Evolutionary conservation across 768 basidiomycete species (phyloP).

Genomic region (Xerocomellus chrysenteron): DNA sequence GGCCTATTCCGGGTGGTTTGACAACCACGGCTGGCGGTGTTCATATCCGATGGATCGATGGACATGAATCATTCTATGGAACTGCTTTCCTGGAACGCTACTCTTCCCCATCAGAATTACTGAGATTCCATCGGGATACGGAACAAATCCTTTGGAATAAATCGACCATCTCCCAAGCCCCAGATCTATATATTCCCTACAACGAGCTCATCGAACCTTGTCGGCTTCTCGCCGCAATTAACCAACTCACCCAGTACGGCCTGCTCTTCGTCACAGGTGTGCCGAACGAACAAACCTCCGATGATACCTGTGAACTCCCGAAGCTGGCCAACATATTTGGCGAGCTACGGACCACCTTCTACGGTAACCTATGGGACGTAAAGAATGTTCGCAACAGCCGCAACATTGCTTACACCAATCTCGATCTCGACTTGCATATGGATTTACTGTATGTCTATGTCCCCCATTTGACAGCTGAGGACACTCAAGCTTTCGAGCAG

Average conservation of each 20-base stretch:
- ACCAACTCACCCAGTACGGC: conserved; percentile 70
- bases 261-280: conserved; percentile 73
- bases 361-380: conserved; percentile 89
- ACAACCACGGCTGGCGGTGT: conserved; percentile 45
- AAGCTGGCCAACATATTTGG: conserved; percentile 68
- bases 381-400: conserved; percentile 66
- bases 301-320: conserved; percentile 65
- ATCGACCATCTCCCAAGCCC: conserved; percentile 33
- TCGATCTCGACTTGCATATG: conserved; percentile 87
- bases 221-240: conserved; percentile 57
- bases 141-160: conserved; percentile 45
- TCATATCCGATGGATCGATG: conserved; percentile 54
- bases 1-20: conserved; percentile 44
- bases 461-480: not conserved
- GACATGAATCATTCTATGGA: conserved; percentile 57
- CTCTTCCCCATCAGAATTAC: conserved; percentile 36
- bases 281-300: conserved; percentile 56
- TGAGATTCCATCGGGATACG: conserved; percentile 46
- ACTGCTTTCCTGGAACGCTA: conserved; percentile 50
- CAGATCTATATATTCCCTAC: conserved; percentile 58
- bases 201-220: conserved; percentile 41
- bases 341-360: conserved; percentile 82
- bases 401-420: conserved; percentile 95
- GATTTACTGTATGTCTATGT: conserved; percentile 76
- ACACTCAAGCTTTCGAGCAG: conserved; percentile 38